Percentiles rank a stretch among this genome's conserved stretches.
phyloP scores from a whole-genome alignment of 2,329 filamentous ascomycete species.

The Alternaria angustiovoidea region DNA sequence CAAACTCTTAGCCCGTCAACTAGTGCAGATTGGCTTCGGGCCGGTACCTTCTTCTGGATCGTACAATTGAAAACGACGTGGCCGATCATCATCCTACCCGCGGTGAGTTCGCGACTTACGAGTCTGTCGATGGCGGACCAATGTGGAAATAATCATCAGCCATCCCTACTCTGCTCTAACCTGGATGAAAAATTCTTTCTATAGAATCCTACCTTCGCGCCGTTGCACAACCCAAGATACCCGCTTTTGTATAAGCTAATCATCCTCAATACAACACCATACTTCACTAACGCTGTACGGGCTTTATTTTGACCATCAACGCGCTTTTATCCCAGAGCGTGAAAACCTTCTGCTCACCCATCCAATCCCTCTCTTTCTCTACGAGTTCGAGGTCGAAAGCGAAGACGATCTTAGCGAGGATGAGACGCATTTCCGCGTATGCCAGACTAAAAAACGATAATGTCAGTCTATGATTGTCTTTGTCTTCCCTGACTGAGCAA shows the following conservation, averaged over 20 bases:
- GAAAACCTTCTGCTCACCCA: slow-evolving; percentile 40
- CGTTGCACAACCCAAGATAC: not conserved
- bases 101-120: too few relatives aligned
- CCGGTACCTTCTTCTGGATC: too few relatives aligned
- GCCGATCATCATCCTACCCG: too few relatives aligned
- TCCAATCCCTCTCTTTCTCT: slow-evolving; percentile 49
- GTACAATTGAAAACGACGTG: too few relatives aligned
- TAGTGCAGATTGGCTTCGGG: too few relatives aligned
- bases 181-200: too few relatives aligned
- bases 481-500: not conserved
- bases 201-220: not conserved
- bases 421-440: slow-evolving; percentile 40
- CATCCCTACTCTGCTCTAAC: too few relatives aligned
- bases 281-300: slow-evolving; percentile 18
- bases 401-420: slow-evolving; percentile 36
- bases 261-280: not conserved
- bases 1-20: too few relatives aligned
- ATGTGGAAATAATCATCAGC: too few relatives aligned
- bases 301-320: slow-evolving; percentile 37
- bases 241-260: not conserved
- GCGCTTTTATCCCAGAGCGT: slow-evolving; percentile 45
- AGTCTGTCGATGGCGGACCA: too few relatives aligned
- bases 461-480: not conserved
- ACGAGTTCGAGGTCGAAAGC: slow-evolving; percentile 36
- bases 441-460: slow-evolving; percentile 23